Base-by-base conservation (phyloP, 768 basidiomycete genomes). In the Collybia sordida region DNA sequence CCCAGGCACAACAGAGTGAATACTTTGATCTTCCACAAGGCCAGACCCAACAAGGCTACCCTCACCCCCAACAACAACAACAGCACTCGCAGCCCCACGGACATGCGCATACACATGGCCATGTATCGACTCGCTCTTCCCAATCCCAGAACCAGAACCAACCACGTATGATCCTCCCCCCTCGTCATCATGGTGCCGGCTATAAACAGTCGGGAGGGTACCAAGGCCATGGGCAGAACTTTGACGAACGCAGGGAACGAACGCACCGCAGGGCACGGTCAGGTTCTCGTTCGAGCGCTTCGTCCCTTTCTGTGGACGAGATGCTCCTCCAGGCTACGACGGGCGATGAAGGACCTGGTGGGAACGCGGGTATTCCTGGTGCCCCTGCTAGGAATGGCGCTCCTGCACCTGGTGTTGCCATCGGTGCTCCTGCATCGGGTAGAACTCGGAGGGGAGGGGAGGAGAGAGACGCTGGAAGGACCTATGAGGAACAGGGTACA, bases 241-340 rank as follows among this genome's bases (percentile, higher is more conserved):
- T 31, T 14, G 31, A 31, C 11, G 31, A 31, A 14, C 31, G 14
- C 14, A 31, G 31, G 11, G 31, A 31, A 4, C 31, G 31, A 2
- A 14, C 9, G 31, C 25, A 9, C 25, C 9, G 31, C 9, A 31
- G 31, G 31, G 31, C 31, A 4, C 31, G 31, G 2, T 64, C 66
- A 3, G 64, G 68, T 0, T 72, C 71, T 39, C 67, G 64, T 18
- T 71, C 72, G 0, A 70, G 66, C 35, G 59, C 61, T 1, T 65
- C 65, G 39, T 71, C 72, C 25, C 61, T 72, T 42, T 71, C 70
- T 35, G 65, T 77, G 19, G 76, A 77, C 47, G 76, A 77, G 54
- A 72, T 77, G 72, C 62, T 78, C 24, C 50, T 76, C 19, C 65
- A 68, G 45, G 71, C 76, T 1, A 64, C 69, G 8, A 61, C 66